These are phyloP conservation scores for Porpolomopsis calyptriformis DNA, from an alignment of 768 basidiomycete species.

Conservation along the genomic window DNA sequence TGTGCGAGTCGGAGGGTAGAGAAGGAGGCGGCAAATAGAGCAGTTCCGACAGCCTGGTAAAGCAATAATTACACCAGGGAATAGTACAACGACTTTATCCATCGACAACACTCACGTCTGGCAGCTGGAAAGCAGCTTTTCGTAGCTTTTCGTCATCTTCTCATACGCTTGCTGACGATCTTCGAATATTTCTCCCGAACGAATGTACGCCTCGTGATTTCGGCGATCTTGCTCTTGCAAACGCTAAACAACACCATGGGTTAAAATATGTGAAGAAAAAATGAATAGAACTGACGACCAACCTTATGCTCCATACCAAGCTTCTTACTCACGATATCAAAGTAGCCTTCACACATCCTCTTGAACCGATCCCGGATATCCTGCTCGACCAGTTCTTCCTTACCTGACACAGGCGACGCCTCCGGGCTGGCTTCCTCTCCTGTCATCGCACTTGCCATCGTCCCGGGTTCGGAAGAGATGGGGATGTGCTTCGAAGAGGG, in stretches of 20 bases:
- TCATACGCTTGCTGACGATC: conserved; percentile 98
- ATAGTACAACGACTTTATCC: not conserved
- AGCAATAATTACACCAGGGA: conserved; percentile 13
- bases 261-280: not conserved
- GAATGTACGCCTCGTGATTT: conserved; percentile 98
- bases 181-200: conserved; percentile 98
- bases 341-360: conserved; percentile 89
- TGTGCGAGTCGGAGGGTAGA: conserved; percentile 75
- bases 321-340: conserved; percentile 85
- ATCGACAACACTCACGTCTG: conserved; percentile 51
- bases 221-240: conserved; percentile 94
- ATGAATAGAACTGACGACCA: conserved; percentile 12
- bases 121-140: conserved; percentile 80
- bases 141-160: conserved; percentile 94
- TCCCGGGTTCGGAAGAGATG: conserved; percentile 43
- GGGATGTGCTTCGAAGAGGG: conserved; percentile 48
- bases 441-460: conserved; percentile 32
- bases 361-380: conserved; percentile 84
- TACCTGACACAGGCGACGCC: conserved; percentile 33
- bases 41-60: conserved; percentile 75
- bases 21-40: conserved; percentile 71
- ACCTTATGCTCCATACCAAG: conserved; percentile 87
- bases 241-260: conserved; percentile 38
- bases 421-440: conserved; percentile 16
- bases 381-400: conserved; percentile 71